Conservation (phyloP, 768 basidiomycete genomes). For the Trametes maxima region DNA sequence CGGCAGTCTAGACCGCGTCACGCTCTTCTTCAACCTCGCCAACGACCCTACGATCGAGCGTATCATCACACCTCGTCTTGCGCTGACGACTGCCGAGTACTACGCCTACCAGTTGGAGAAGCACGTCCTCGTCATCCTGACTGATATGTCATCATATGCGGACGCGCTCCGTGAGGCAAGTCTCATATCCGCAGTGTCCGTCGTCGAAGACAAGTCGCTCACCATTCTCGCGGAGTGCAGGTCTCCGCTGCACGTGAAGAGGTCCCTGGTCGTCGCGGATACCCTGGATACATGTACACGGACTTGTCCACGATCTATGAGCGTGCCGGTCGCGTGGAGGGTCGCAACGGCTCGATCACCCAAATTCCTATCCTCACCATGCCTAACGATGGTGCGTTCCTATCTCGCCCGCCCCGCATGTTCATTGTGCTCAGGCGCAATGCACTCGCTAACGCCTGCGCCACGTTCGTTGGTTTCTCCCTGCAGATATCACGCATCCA, state of each 20-base stretch:
- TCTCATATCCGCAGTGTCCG: constrained; percentile 28
- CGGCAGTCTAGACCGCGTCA: constrained; percentile 95
- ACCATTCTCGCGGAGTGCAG: constrained; percentile 37
- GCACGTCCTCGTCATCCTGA: constrained; percentile 98
- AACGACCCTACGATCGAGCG: constrained; percentile 99
- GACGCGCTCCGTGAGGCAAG: constrained; percentile 91
- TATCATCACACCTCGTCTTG: constrained; percentile 98
- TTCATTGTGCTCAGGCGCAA: not conserved
- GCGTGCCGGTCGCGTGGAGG: constrained; percentile 96
- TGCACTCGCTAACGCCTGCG: not conserved
- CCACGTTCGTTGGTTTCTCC: constrained; percentile 8
- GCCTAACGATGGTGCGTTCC: constrained; percentile 92
- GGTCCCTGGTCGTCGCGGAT: constrained; percentile 98
- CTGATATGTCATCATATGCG: constrained; percentile 98
- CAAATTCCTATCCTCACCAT: constrained; percentile 99
- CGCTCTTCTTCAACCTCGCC: constrained; percentile 96
- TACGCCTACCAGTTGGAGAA: constrained; percentile 99
- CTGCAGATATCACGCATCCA: constrained; percentile 97
- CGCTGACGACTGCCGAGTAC: constrained; percentile 98
- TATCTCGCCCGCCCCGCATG: not conserved
- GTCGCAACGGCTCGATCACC: constrained; percentile 98
- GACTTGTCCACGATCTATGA: constrained; percentile 99
- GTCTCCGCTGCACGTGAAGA: constrained; percentile 99
- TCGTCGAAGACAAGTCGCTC: constrained; percentile 2
- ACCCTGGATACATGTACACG: constrained; percentile 98